These are phyloP conservation scores for Pseudogymnoascus sp. DNA, from an alignment of 2,329 filamentous ascomycete species.

Conservation along the genomic window DNA sequence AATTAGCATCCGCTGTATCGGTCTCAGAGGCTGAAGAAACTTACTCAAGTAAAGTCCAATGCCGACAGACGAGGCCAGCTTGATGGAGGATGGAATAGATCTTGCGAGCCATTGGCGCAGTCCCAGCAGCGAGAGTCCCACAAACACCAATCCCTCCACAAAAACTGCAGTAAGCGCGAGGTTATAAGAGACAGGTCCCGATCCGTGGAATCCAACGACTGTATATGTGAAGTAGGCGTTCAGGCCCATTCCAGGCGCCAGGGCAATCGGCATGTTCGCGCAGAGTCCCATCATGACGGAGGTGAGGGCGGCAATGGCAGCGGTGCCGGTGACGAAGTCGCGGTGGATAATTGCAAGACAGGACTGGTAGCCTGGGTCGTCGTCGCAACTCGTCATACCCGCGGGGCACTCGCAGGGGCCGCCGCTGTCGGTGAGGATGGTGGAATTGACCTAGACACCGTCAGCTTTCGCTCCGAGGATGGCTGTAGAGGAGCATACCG, in stretches of 20 bases:
- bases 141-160: slow-evolving; percentile 79
- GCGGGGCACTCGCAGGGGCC: slow-evolving; percentile 68
- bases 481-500: slow-evolving; percentile 25
- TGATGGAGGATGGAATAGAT: slow-evolving; percentile 74
- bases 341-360: slow-evolving; percentile 46
- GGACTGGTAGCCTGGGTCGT: slow-evolving; percentile 51
- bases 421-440: slow-evolving; percentile 50
- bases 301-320: slow-evolving; percentile 69
- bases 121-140: slow-evolving; percentile 68
- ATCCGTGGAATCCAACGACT: slow-evolving; percentile 69
- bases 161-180: slow-evolving; percentile 80
- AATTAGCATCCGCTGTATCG: neutral
- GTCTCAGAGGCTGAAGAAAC: neutral
- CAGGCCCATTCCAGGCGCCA: slow-evolving; percentile 70
- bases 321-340: slow-evolving; percentile 76
- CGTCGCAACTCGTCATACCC: slow-evolving; percentile 44
- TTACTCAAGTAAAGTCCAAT: slow-evolving; percentile 68
- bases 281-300: slow-evolving; percentile 79
- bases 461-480: slow-evolving; percentile 35
- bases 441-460: slow-evolving; percentile 39
- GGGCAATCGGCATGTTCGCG: slow-evolving; percentile 63
- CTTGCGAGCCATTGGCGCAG: slow-evolving; percentile 83
- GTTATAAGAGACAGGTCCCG: slow-evolving; percentile 62
- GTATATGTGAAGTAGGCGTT: slow-evolving; percentile 80
- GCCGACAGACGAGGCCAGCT: slow-evolving; percentile 75